These are phyloP conservation scores for Sugiyamaella japonica DNA, from an alignment of 1,139 yeast genomes.

Conservation along the genomic window DNA sequence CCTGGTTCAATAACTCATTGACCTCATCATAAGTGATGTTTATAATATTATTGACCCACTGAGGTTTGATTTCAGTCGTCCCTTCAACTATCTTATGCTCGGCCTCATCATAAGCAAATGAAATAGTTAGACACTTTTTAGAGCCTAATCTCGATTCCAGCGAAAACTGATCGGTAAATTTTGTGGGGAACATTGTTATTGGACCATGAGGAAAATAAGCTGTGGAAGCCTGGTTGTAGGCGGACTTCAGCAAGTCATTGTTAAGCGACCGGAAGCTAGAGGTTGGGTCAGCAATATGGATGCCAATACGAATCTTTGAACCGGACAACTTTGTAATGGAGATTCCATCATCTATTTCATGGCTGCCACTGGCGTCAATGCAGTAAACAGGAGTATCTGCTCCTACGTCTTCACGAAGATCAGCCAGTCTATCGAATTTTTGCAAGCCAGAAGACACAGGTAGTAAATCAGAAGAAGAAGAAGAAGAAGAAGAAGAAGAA, in stretches of 20 bases:
- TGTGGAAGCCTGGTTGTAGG: conserved; percentile 63
- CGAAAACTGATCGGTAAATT: conserved; percentile 59
- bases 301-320: conserved; percentile 49
- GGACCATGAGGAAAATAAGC: conserved; percentile 71
- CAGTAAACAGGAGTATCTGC: conserved; percentile 64
- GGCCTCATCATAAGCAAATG: conserved; percentile 42
- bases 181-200: conserved; percentile 69
- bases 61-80: conserved; percentile 36
- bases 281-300: conserved; percentile 89
- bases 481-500: no score
- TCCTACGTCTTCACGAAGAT: conserved; percentile 35
- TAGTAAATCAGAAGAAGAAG: conserved; percentile 11
- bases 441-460: conserved; percentile 15
- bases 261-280: conserved; percentile 50
- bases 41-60: conserved; percentile 47
- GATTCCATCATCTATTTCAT: conserved; percentile 93
- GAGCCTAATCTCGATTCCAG: conserved; percentile 38
- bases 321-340: conserved; percentile 49
- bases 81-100: conserved; percentile 35
- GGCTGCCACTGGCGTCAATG: conserved; percentile 78
- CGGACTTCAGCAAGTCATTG: conserved; percentile 56
- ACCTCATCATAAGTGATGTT: conserved; percentile 54
- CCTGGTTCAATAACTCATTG: conserved; percentile 41
- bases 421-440: conserved; percentile 21
- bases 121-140: conserved; percentile 54